phyloP scores from a whole-genome alignment of 2,329 filamentous ascomycete species.

The Sarocladium oryzae region DNA sequence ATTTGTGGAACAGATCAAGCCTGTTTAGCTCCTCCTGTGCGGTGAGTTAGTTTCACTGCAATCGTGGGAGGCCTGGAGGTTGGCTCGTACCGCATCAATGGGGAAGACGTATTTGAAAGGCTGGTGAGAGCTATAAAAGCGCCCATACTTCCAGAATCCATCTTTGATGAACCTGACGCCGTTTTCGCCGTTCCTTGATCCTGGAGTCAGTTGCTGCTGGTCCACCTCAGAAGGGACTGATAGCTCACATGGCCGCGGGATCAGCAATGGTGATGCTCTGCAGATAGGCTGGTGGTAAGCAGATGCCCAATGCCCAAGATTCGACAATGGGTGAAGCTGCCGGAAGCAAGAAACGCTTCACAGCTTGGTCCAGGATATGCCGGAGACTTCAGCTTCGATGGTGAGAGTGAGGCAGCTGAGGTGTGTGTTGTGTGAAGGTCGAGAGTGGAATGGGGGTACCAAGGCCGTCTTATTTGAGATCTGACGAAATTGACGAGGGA shows the following conservation, averaged over 20 bases:
- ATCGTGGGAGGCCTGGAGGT: background rate
- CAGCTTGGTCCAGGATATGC: background rate
- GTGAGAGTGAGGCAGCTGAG: background rate
- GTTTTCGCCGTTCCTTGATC: conserved; percentile 1
- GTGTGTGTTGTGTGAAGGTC: background rate
- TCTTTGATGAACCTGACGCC: conserved; percentile 10
- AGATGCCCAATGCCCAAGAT: background rate
- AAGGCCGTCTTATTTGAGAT: conserved; percentile 8
- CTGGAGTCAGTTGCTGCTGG: background rate
- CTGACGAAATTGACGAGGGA: background rate
- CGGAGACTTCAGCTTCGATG: background rate
- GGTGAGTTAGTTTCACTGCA: conserved; percentile 13
- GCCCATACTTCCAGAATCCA: conserved; percentile 53
- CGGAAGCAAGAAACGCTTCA: background rate
- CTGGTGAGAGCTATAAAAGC: conserved; percentile 62
- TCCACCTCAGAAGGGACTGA: background rate
- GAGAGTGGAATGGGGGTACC: background rate
- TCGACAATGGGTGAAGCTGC: background rate
- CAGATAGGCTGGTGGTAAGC: background rate
- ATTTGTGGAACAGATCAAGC: conserved; percentile 75
- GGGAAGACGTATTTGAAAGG: conserved; percentile 69
- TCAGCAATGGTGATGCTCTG: background rate
- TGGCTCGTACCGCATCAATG: conserved; percentile 61
- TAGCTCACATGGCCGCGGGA: conserved; percentile 2
- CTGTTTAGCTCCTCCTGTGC: conserved; percentile 65